Conservation (phyloP, 1,139 yeast genomes). For the Tardiomyces blankii region DNA sequence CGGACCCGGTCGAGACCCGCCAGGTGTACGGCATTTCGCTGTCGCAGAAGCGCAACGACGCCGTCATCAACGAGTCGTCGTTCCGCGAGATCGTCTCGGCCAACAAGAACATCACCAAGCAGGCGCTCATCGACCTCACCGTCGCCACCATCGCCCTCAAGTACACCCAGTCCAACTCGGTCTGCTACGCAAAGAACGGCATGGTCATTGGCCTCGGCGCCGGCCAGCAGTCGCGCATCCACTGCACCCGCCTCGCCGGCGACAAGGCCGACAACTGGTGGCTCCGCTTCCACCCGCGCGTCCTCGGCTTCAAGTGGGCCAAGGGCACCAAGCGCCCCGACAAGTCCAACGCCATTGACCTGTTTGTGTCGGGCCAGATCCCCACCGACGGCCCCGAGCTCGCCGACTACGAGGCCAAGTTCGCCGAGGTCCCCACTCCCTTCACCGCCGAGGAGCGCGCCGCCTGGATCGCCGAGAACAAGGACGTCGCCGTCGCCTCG, state of each 20-base stretch:
- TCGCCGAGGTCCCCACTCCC: constrained; percentile 72
- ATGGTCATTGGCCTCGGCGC: constrained; percentile 99
- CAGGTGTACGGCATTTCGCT: constrained; percentile 92
- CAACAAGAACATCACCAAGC: constrained; percentile 80
- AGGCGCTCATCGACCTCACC: constrained; percentile 84
- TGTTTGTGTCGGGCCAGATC: constrained; percentile 81
- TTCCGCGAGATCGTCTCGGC: constrained; percentile 86
- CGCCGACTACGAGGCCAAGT: constrained; percentile 83
- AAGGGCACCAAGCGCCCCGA: constrained; percentile 98
- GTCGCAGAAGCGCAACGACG: constrained; percentile 96
- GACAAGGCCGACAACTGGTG: constrained; percentile 99
- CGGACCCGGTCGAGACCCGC: constrained; percentile 75
- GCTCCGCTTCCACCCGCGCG: constrained; percentile 97
- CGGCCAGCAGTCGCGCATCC: constrained; percentile 98
- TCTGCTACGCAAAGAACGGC: constrained; percentile 96
- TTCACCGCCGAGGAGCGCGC: constrained; percentile 72
- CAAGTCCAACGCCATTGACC: constrained; percentile 93
- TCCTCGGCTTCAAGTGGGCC: constrained; percentile 89
- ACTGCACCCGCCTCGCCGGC: constrained; percentile 97
- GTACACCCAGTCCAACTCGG: constrained; percentile 97
- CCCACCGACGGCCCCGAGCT: constrained; percentile 91
- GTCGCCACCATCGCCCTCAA: constrained; percentile 96
- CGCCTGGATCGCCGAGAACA: constrained; percentile 75
- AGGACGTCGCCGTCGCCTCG: constrained; percentile 81
- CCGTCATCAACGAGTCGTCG: constrained; percentile 76